These are phyloP conservation scores for Phellinidium pouzarii DNA, from an alignment of 1,284 basidiomycete genomes.

Conservation along the genomic window DNA sequence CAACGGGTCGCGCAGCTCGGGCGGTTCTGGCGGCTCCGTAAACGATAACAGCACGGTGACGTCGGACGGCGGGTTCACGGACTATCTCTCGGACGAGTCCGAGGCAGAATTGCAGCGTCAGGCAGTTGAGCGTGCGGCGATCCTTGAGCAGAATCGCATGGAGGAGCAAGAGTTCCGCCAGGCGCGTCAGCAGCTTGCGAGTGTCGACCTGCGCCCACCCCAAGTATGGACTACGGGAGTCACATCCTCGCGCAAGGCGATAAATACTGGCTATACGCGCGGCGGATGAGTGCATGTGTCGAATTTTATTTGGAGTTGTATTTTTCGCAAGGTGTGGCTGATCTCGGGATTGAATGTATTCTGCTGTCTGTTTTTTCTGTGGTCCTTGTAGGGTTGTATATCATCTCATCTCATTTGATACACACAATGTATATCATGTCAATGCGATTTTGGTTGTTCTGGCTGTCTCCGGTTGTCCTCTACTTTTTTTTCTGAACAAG, in stretches of 20 bases:
- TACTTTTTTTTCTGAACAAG: neutral
- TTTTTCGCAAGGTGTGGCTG: neutral
- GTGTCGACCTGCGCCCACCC: constrained; percentile 65
- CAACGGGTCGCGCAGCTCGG: constrained; percentile 35
- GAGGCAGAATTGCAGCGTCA: constrained; percentile 77
- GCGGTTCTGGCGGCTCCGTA: constrained; percentile 39
- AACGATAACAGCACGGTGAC: constrained; percentile 57
- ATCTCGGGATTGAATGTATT: neutral
- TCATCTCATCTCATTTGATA: neutral
- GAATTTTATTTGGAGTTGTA: neutral
- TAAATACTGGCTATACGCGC: constrained; percentile 51
- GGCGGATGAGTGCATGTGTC: constrained; percentile 41
- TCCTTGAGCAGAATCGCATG: constrained; percentile 67
- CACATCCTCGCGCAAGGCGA: constrained; percentile 27
- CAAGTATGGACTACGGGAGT: constrained; percentile 50
- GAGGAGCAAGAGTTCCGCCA: constrained; percentile 75
- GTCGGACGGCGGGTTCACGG: constrained; percentile 76
- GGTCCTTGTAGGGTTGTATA: neutral
- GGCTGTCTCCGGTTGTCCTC: neutral
- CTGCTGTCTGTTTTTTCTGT: neutral
- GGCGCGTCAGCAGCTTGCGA: constrained; percentile 66
- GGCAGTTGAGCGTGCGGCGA: constrained; percentile 66
- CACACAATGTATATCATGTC: neutral
- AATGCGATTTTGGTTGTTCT: neutral
- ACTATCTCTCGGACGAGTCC: constrained; percentile 78